These are phyloP conservation scores for Cryphonectria radicalis DNA, from an alignment of 2,329 filamentous ascomycete species.

Conservation along the genomic window DNA sequence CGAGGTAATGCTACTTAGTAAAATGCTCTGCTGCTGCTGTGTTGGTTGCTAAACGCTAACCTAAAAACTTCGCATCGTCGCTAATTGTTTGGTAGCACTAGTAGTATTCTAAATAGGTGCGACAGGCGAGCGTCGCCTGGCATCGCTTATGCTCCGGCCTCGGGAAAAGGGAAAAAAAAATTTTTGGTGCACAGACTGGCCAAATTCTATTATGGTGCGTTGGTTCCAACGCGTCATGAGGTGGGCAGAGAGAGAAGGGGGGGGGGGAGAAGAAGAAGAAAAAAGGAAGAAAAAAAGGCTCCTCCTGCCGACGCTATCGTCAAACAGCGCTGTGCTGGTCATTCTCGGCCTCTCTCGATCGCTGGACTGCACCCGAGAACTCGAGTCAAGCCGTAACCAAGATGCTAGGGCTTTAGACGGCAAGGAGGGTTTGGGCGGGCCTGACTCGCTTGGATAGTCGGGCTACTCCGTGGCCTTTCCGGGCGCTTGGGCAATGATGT, in stretches of 20 bases:
- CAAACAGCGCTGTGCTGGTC: slow-evolving; percentile 13
- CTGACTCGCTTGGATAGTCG: slow-evolving; percentile 23
- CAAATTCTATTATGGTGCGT: background rate
- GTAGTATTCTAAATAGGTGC: background rate
- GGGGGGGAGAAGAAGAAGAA: no score
- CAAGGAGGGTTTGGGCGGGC: slow-evolving; percentile 22
- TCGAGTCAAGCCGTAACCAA: slow-evolving; percentile 26
- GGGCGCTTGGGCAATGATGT: background rate
- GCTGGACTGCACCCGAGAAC: slow-evolving; percentile 15
- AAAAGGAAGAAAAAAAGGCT: background rate
- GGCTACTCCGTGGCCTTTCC: slow-evolving; percentile 8
- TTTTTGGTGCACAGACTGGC: background rate
- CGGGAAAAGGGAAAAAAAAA: background rate
- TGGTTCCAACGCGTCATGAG: slow-evolving; percentile 20
- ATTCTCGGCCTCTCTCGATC: slow-evolving; percentile 26
- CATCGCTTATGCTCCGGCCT: background rate
- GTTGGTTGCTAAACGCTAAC: background rate
- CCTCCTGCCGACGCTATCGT: slow-evolving; percentile 18
- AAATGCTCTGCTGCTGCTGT: background rate
- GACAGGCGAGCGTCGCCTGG: background rate
- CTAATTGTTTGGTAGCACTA: background rate
- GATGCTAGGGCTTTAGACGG: slow-evolving; percentile 20
- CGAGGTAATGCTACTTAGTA: background rate
- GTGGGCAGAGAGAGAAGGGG: slow-evolving; percentile 6
- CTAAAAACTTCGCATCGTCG: background rate